phyloP scores from a whole-genome alignment of 192 early-diverging fungal genomes.

The Phlyctochytrium planicorne region DNA sequence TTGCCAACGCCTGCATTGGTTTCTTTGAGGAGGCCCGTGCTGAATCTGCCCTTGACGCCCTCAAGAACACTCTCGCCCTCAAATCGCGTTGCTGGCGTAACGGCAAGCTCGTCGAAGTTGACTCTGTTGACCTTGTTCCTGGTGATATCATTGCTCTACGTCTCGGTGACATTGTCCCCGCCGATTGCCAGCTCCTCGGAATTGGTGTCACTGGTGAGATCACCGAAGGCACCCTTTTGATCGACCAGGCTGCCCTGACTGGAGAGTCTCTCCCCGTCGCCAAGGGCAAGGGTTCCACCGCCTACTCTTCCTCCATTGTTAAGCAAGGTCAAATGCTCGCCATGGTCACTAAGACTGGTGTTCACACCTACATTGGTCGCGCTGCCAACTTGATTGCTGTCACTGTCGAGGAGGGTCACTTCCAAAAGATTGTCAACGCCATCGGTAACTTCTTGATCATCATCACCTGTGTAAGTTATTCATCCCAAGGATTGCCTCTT shows the following conservation, averaged over 20 bases:
- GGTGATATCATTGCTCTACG: conserved; percentile 90
- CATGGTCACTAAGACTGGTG: conserved; percentile 93
- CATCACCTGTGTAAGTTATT: conserved; percentile 56
- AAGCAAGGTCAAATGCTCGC: conserved; percentile 94
- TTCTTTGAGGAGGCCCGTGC: conserved; percentile 93
- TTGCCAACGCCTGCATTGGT: conserved; percentile 90
- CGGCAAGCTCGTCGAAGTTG: conserved; percentile 74
- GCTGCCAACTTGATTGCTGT: conserved; percentile 91
- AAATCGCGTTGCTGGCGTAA: conserved; percentile 82
- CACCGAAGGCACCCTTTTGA: conserved; percentile 74
- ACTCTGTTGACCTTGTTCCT: conserved; percentile 80
- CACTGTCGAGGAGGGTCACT: conserved; percentile 87
- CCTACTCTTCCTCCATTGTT: conserved; percentile 90
- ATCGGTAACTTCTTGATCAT: conserved; percentile 90
- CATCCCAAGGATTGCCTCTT: too few species aligned
- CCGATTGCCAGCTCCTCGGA: conserved; percentile 81
- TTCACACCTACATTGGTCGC: conserved; percentile 91
- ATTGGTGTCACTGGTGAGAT: conserved; percentile 56
- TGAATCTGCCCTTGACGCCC: conserved; percentile 88
- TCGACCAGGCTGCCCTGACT: conserved; percentile 92
- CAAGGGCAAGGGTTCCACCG: conserved; percentile 80
- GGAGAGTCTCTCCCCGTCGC: conserved; percentile 89
- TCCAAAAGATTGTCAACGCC: conserved; percentile 85
- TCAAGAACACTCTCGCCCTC: conserved; percentile 90
- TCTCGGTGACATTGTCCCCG: conserved; percentile 93